phyloP scores from a whole-genome alignment of 352 stramenopile genomes.

The Blastocystis sp. region DNA sequence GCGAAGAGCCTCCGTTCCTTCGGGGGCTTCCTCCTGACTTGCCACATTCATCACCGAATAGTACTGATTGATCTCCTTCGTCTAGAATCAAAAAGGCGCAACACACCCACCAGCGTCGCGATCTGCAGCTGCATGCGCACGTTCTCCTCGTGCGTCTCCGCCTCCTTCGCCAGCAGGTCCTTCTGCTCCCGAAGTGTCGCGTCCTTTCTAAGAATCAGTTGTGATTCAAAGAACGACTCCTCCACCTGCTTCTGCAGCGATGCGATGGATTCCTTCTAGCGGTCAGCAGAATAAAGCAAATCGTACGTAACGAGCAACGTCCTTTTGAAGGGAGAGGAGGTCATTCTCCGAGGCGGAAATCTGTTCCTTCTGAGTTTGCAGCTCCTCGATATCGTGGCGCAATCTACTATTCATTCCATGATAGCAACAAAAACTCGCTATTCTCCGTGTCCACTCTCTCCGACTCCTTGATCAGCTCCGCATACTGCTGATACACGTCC shows the following conservation, averaged over 20 bases:
- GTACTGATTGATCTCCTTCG: conserved; percentile 50
- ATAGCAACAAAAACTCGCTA: not conserved
- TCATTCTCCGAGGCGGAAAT: not conserved
- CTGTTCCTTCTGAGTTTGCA: conserved; percentile 9
- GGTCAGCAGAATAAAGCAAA: not conserved
- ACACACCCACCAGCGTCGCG: conserved; percentile 12
- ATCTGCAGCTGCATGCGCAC: conserved; percentile 52
- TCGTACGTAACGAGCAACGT: conserved; percentile 17
- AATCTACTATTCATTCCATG: not conserved
- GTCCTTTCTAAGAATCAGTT: not conserved
- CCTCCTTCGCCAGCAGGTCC: not conserved
- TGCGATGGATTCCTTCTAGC: not conserved
- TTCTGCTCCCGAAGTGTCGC: not conserved
- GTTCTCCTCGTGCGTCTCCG: conserved; percentile 20
- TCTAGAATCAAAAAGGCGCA: not conserved
- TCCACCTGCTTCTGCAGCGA: not conserved
- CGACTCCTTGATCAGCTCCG: conserved; percentile 12
- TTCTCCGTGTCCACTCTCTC: conserved; percentile 43
- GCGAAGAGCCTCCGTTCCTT: not conserved
- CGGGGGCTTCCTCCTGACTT: not conserved
- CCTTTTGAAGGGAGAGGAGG: not conserved
- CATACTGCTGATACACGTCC: conserved; percentile 12
- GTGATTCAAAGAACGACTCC: not conserved
- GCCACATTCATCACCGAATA: conserved; percentile 4
- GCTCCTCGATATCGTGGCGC: conserved; percentile 17